Evolutionary conservation across 208 protist genomes (phyloP), one percentile per base, ranked within the genome.

Genomic region (Wallacemonas sp.): DNA sequence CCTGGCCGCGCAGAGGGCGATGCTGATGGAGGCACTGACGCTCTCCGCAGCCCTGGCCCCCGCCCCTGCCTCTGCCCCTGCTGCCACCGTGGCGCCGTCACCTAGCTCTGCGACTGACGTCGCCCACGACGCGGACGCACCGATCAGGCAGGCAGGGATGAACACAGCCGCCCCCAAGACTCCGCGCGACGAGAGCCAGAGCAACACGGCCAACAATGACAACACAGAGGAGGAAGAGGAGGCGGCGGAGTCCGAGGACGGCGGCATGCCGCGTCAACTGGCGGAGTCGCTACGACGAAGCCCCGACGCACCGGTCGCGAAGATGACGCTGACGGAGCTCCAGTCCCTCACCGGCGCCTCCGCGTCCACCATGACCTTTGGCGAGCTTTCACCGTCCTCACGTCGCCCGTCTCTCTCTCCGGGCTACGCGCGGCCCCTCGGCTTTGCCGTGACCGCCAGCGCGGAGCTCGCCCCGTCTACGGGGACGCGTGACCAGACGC

Each of bases 351-450:
- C 57, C 3, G 41, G 42, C 10, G 41, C 23, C 39, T 50, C 57
- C 3, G 41, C 42, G 12, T 64, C 57, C 18, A 46, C 38, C 26
- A 32, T 52, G 38, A 50, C 57, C 18, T 38, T 31, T 33, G 26
- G 57, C 29, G 42, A 46, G 57, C 57, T 50, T 7, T 46, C 57
- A 4, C 44, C 48, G 12, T 67, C 36, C 42, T 45, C 26, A 23
- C 44, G 23, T 22, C 18, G 52, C 31, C 62, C 48, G 18, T 59
- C 52, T 16, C 52, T 59, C 29, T 20, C 31, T 20, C 31, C 31
- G 4, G 5, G 8, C 4, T 4, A 4, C n/a, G 26, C 52, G 32
- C 7, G 25, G 4, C 18, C 3, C 29, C 14, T 22, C 5, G 48
- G 25, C 42, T n/a, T n/a, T 33, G 31, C 50, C 23, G n/a, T 33